These are phyloP conservation scores for Hypoxylon sp. DNA, from an alignment of 2,329 filamentous ascomycete genomes.

Conservation along the genomic window DNA sequence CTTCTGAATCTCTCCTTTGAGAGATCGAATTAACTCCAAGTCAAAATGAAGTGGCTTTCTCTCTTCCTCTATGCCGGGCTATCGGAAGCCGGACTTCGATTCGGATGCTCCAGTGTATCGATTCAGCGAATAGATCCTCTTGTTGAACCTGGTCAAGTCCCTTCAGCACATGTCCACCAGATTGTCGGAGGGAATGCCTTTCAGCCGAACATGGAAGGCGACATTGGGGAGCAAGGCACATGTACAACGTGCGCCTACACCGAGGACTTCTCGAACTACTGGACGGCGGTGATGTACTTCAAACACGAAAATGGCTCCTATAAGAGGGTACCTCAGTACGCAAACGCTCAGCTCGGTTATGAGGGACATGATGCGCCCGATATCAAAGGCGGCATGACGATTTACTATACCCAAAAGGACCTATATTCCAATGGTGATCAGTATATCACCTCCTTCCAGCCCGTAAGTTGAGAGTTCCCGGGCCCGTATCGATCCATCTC, in stretches of 20 bases:
- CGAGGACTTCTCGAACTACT: conserved; percentile 43
- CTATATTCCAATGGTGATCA: conserved; percentile 31
- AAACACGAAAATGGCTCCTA: conserved; percentile 41
- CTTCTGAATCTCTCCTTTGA: background rate
- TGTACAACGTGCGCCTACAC: conserved; percentile 30
- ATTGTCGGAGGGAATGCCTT: conserved; percentile 39
- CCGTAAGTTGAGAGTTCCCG: conserved; percentile 31
- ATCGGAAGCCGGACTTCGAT: conserved; percentile 23
- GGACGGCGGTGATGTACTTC: conserved; percentile 41
- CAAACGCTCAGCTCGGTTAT: conserved; percentile 36
- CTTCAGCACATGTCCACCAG: conserved; percentile 36
- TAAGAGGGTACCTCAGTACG: conserved; percentile 41
- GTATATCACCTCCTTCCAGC: conserved; percentile 54
- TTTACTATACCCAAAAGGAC: conserved; percentile 47
- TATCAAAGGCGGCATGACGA: conserved; percentile 42
- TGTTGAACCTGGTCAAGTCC: conserved; percentile 30
- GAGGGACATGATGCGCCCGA: conserved; percentile 21
- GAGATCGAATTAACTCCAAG: background rate
- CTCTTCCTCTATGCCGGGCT: conserved; percentile 22
- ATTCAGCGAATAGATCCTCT: conserved; percentile 36
- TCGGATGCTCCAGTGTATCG: conserved; percentile 32
- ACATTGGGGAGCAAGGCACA: conserved; percentile 28
- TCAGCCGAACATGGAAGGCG: conserved; percentile 31
- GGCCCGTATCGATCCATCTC: too few species aligned
- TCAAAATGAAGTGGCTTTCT: conserved; percentile 29